Evolutionary conservation across 192 early-diverging fungal species (phyloP).

Genomic region (Backusella parvicylindrica): DNA sequence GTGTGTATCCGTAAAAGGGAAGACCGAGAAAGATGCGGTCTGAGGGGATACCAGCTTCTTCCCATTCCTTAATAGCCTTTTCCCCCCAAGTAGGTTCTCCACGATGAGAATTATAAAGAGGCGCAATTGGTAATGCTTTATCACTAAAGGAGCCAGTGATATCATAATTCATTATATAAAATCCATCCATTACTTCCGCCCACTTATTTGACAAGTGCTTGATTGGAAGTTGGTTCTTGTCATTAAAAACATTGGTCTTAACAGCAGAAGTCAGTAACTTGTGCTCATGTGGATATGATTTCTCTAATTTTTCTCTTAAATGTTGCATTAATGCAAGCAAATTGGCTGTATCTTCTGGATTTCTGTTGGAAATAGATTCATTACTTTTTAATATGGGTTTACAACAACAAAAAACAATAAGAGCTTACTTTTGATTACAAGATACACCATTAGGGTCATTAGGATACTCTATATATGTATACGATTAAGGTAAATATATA

Average conservation of each 20-base stretch:
- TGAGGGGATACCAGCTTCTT: constrained; percentile 32
- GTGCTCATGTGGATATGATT: background rate
- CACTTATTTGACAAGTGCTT: background rate
- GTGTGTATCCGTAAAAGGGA: constrained; percentile 40
- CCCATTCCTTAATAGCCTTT: constrained; percentile 12
- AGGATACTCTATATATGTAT: constrained; percentile 25
- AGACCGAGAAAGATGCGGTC: constrained; percentile 34
- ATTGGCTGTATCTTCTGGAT: background rate
- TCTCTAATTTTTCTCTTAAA: background rate
- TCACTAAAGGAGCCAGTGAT: background rate
- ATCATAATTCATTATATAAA: background rate
- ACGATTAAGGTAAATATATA: background rate
- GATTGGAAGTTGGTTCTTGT: background rate
- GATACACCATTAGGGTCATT: constrained; percentile 29
- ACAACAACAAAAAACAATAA: background rate
- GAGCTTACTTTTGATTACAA: constrained; percentile 29
- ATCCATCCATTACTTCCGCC: background rate
- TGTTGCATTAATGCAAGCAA: background rate
- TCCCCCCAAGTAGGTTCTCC: background rate
- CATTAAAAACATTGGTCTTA: background rate
- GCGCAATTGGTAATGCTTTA: background rate
- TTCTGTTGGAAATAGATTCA: background rate
- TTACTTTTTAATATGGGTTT: background rate
- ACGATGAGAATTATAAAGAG: background rate
- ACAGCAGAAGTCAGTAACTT: background rate